Percentiles rank a stretch among this genome's conserved stretches.
phyloP scores from a whole-genome alignment of 192 early-diverging fungal genomes.

The Haplosporangium gracile region DNA sequence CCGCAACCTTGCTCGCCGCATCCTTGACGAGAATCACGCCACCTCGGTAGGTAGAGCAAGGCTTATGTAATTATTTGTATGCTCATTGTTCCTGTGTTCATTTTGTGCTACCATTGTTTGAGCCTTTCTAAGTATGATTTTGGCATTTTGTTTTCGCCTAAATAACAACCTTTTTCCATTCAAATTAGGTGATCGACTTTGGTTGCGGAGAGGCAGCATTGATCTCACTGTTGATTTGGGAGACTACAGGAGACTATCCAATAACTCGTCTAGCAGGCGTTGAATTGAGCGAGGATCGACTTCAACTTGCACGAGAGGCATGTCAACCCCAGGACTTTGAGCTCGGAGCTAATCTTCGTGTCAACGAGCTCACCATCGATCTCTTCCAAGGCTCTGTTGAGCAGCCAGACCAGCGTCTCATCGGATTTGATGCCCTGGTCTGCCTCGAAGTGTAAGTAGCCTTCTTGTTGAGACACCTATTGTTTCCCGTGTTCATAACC shows the following conservation, averaged over 20 bases:
- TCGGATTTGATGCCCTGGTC: constrained; percentile 78
- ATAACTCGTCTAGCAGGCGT: constrained; percentile 78
- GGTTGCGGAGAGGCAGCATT: constrained; percentile 91
- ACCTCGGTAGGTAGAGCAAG: constrained; percentile 57
- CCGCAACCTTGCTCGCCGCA: constrained; percentile 68
- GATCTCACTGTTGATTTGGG: constrained; percentile 71
- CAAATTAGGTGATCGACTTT: constrained; percentile 79
- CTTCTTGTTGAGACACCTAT: background rate
- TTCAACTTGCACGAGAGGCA: constrained; percentile 58
- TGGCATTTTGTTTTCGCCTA: background rate
- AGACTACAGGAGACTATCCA: constrained; percentile 60
- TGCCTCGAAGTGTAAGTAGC: constrained; percentile 78
- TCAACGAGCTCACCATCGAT: constrained; percentile 70
- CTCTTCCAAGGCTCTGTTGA: constrained; percentile 76
- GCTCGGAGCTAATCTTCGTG: constrained; percentile 63
- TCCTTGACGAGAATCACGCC: constrained; percentile 63
- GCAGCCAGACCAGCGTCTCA: constrained; percentile 63
- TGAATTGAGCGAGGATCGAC: constrained; percentile 67
- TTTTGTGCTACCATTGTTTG: background rate
- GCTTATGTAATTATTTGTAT: background rate
- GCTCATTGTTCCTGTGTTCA: background rate
- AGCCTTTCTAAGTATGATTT: background rate
- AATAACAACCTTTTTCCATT: background rate
- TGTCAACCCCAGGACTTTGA: constrained; percentile 77
- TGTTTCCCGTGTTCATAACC: background rate